phyloP scores from a whole-genome alignment of 2,329 filamentous ascomycete species.

The Sphaceloma murrayae region DNA sequence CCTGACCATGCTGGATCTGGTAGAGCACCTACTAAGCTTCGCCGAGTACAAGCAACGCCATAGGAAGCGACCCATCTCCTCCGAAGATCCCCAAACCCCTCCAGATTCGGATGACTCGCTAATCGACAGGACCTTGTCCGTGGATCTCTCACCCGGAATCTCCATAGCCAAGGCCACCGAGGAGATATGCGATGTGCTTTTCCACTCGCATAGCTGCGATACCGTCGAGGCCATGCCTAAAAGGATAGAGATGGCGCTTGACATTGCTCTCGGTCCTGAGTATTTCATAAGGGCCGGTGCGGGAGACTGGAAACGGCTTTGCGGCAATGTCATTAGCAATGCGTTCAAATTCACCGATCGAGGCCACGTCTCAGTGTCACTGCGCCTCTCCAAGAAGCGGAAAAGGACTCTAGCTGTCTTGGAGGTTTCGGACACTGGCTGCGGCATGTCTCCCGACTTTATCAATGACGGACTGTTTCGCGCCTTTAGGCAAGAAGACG shows the following conservation, averaged over 20 bases:
- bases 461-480: constrained; percentile 25
- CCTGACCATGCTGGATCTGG: constrained; percentile 10
- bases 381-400: constrained; percentile 7
- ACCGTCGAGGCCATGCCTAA: not conserved
- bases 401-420: constrained; percentile 17
- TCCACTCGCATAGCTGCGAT: constrained; percentile 9
- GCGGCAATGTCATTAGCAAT: constrained; percentile 40
- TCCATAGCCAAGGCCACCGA: constrained; percentile 3
- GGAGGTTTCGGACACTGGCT: constrained; percentile 26
- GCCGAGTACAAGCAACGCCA: not conserved
- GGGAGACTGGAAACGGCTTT: constrained; percentile 32
- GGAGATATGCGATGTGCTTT: constrained; percentile 1
- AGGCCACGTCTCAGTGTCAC: constrained; percentile 30
- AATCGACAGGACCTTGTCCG: not conserved
- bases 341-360: constrained; percentile 37
- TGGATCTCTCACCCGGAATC: constrained; percentile 10
- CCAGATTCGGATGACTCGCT: constrained; percentile 5
- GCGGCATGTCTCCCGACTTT: constrained; percentile 28
- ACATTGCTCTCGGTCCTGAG: constrained; percentile 7
- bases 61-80: not conserved
- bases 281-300: not conserved
- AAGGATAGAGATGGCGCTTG: constrained; percentile 2
- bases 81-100: not conserved
- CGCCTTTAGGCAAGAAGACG: constrained; percentile 29
- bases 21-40: constrained; percentile 7